Evolutionary conservation across 225 moss, liverwort and hornwort genomes (phyloP).

Genomic region (Rhytidiadelphus loreus): DNA sequence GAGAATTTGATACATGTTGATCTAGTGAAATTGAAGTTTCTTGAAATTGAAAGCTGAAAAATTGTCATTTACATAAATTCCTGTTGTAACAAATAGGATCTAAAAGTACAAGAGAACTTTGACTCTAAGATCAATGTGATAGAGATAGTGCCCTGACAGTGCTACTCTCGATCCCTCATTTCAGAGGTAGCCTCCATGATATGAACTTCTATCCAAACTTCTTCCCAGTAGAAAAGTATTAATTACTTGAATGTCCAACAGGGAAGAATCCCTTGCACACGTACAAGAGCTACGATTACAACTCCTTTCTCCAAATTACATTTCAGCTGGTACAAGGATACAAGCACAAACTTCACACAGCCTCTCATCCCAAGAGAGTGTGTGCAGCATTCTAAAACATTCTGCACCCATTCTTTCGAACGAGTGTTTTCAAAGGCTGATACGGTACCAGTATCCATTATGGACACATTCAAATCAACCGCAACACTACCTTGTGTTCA

Average conservation of each 20-base stretch:
- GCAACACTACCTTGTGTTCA: conserved; percentile 1
- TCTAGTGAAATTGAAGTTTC: background rate
- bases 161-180: background rate
- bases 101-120: background rate
- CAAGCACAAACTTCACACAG: background rate
- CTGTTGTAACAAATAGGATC: background rate
- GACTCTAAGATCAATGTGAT: background rate
- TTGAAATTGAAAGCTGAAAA: background rate
- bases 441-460: background rate
- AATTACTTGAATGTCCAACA: background rate
- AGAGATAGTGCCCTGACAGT: background rate
- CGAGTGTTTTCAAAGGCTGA: background rate
- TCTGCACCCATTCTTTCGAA: background rate
- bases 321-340: background rate
- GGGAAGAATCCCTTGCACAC: background rate
- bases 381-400: background rate
- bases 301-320: background rate
- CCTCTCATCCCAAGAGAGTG: background rate
- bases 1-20: too few relatives aligned
- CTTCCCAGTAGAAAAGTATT: background rate
- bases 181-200: background rate
- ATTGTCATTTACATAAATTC: too few relatives aligned
- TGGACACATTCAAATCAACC: background rate
- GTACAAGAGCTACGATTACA: background rate
- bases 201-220: background rate